Conservation (phyloP, 148 eudicot species). For the Mesembryanthemum crystallinum region DNA sequence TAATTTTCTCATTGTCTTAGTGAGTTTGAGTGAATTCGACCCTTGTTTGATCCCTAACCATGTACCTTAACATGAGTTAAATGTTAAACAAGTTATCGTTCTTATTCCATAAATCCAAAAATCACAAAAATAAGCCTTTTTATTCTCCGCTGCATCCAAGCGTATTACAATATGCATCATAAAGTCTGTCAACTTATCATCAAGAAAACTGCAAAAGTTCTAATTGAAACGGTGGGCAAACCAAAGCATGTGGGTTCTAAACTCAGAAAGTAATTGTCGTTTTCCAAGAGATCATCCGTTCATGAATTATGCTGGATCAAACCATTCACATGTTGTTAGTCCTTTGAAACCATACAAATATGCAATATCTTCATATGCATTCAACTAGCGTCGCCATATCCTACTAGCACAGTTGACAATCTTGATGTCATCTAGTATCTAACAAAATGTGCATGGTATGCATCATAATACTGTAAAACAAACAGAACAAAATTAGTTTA, state of each 20-base stretch:
- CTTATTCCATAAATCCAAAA: no score
- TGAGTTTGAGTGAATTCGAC: no score
- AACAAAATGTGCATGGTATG: not conserved
- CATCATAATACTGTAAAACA: not conserved
- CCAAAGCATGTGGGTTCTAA: not conserved
- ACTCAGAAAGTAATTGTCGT: not conserved
- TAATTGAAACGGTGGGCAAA: not conserved
- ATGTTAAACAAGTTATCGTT: no score
- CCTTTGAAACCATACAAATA: not conserved
- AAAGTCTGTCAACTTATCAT: not conserved
- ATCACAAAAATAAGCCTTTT: no score
- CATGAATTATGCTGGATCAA: no score
- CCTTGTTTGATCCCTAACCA: no score
- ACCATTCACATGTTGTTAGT: not conserved
- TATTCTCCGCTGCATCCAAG: no score
- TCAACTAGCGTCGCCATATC: not conserved
- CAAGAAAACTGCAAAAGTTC: not conserved
- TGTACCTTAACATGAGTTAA: no score
- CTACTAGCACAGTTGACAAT: not conserved
- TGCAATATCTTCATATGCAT: not conserved
- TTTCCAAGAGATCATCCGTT: not conserved
- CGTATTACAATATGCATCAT: no score
- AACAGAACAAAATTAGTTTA: slow-evolving; percentile 24
- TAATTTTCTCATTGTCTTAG: no score
- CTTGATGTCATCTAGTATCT: not conserved